Evolutionary conservation across 2,329 filamentous ascomycete species (phyloP).

Genomic region (Scytalidium sp.): DNA sequence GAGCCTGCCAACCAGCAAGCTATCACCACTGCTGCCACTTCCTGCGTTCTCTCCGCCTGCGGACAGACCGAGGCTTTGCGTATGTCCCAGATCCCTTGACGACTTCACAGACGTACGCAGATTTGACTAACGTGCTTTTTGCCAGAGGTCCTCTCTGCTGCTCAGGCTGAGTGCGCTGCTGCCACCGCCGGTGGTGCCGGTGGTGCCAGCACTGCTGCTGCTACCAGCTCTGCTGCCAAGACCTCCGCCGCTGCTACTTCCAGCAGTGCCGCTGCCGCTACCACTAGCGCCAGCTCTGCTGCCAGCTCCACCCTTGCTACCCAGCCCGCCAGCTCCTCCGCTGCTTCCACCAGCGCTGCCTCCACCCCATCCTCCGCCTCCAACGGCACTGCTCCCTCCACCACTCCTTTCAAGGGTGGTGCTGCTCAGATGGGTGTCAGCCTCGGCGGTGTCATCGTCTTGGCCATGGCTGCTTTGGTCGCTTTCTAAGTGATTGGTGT

Average conservation of each 20-base stretch:
- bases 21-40: conserved; percentile 15
- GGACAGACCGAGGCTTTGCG: conserved; percentile 11
- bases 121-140: background rate
- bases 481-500: conserved; percentile 2
- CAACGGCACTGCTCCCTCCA: background rate
- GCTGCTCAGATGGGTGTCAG: background rate
- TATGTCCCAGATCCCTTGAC: conserved; percentile 5
- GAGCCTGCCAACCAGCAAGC: conserved; percentile 9
- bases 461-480: background rate
- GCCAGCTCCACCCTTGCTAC: background rate
- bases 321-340: background rate
- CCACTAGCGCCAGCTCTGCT: background rate
- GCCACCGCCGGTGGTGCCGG: background rate
- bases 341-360: background rate
- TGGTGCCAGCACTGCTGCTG: background rate
- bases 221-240: background rate
- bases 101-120: too few species aligned
- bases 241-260: background rate
- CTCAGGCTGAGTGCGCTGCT: background rate
- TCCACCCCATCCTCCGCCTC: background rate
- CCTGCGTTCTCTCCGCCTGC: conserved; percentile 18
- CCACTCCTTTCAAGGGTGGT: background rate
- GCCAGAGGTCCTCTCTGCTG: background rate
- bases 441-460: background rate
- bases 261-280: background rate